Percentiles rank a stretch among this genome's conserved stretches.
Conservation (phyloP, 805 yeast species). For the Candida alai region DNA sequence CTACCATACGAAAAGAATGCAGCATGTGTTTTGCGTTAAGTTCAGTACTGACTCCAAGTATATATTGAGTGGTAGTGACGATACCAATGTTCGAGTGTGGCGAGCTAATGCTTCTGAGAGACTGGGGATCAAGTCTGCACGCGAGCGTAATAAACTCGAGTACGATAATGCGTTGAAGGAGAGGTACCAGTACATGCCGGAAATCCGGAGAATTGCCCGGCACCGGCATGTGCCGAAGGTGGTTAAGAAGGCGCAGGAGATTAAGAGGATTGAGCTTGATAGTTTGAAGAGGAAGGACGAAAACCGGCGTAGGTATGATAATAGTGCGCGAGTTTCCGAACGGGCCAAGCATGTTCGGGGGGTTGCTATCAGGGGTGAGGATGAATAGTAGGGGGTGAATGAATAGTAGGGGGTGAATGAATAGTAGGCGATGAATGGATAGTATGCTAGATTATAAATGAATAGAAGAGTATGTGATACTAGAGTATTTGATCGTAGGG, state of each 20-base stretch:
- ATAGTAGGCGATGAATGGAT: too few relatives aligned
- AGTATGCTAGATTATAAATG: too few relatives aligned
- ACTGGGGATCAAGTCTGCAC: slow-evolving; percentile 72
- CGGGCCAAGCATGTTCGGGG: slow-evolving; percentile 86
- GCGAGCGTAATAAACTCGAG: slow-evolving; percentile 78
- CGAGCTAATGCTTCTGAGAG: slow-evolving; percentile 83
- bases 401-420: slow-evolving; percentile 1
- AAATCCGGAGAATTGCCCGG: slow-evolving; percentile 80
- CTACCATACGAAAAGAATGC: slow-evolving; percentile 98
- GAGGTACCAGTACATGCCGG: slow-evolving; percentile 94
- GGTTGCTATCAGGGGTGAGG: slow-evolving; percentile 60
- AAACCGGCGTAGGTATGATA: slow-evolving; percentile 77
- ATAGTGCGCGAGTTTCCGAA: slow-evolving; percentile 61
- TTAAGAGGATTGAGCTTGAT: slow-evolving; percentile 69
- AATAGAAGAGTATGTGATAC: too few relatives aligned
- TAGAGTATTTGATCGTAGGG: too few relatives aligned
- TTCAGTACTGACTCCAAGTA: slow-evolving; percentile 88
- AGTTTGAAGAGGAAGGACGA: slow-evolving; percentile 77
- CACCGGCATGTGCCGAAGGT: slow-evolving; percentile 90
- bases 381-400: slow-evolving; percentile 33
- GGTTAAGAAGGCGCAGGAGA: slow-evolving; percentile 85
- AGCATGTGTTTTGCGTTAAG: slow-evolving; percentile 78
- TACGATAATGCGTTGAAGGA: slow-evolving; percentile 90
- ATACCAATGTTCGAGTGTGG: slow-evolving; percentile 94
- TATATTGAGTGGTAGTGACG: slow-evolving; percentile 89